phyloP scores from a whole-genome alignment of 148 eudicot species.

The Silene uniflora region DNA sequence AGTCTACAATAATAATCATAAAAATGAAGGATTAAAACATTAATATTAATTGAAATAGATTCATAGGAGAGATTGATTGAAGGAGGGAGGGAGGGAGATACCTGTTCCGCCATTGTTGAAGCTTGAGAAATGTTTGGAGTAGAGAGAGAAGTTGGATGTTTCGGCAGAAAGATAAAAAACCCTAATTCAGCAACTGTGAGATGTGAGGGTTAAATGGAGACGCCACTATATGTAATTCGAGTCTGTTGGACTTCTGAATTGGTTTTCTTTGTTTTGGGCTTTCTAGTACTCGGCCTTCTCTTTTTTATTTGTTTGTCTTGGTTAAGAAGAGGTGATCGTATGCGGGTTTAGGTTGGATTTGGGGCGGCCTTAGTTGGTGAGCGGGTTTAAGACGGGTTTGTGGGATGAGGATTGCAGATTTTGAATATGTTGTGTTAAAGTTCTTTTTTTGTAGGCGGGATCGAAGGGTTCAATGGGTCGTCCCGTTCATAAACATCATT shows the following conservation, averaged over 20 bases:
- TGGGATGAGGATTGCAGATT: too few relatives aligned
- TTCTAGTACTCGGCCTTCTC: too few relatives aligned
- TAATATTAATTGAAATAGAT: neutral
- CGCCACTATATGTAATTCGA: neutral
- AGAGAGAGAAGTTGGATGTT: neutral
- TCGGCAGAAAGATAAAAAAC: constrained; percentile 19
- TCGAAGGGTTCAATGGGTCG: too few relatives aligned
- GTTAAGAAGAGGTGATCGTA: too few relatives aligned
- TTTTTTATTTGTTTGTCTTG: too few relatives aligned
- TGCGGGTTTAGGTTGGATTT: too few relatives aligned
- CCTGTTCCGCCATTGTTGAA: constrained; percentile 52
- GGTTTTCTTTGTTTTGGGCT: neutral
- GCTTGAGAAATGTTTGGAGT: constrained; percentile 8
- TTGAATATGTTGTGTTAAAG: too few relatives aligned
- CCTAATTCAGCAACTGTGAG: constrained; percentile 20
- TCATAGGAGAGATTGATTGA: too few relatives aligned
- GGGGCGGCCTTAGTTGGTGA: too few relatives aligned
- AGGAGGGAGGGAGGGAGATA: neutral
- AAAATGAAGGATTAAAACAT: neutral
- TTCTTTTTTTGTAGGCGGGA: too few relatives aligned
- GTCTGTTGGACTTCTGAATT: neutral
- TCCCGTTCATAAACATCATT: too few relatives aligned
- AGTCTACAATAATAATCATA: constrained; percentile 23
- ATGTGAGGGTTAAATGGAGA: neutral
- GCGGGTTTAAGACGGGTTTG: too few relatives aligned